phyloP scores from a whole-genome alignment of 345 rosid genomes.

The Diplotaxis tenuifolia region DNA sequence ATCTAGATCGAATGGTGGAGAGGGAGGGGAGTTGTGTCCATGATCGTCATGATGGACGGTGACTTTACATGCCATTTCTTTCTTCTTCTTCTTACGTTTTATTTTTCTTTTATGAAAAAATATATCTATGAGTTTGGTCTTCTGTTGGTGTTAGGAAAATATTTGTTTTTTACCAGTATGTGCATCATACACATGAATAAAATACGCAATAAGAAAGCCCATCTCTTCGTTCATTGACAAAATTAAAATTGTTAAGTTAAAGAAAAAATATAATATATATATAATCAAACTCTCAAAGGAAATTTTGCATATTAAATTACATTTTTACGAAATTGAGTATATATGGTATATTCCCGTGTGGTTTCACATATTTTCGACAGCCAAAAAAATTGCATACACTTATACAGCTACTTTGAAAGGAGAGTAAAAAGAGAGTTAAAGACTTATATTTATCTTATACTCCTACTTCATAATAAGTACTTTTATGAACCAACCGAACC shows the following conservation, averaged over 20 bases:
- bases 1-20: slow-evolving; percentile 38
- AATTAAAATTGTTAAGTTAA: neutral
- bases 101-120: neutral
- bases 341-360: neutral
- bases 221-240: slow-evolving; percentile 26
- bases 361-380: neutral
- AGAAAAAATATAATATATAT: neutral
- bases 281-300: neutral
- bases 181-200: slow-evolving; percentile 1
- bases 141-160: neutral
- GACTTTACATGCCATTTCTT: slow-evolving; percentile 37
- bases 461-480: neutral
- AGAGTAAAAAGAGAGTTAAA: neutral
- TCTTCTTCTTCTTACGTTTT: slow-evolving; percentile 14
- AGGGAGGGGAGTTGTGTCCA: slow-evolving; percentile 44
- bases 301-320: neutral
- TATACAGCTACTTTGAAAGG: neutral
- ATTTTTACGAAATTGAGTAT: neutral
- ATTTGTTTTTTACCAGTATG: slow-evolving; percentile 1
- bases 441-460: neutral
- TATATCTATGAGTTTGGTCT: neutral
- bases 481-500: neutral
- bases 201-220: neutral
- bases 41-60: slow-evolving; percentile 40
- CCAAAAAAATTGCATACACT: neutral